These are phyloP conservation scores for Hydrangea macrophylla DNA, from an alignment of 148 eudicot species.

Conservation along the genomic window DNA sequence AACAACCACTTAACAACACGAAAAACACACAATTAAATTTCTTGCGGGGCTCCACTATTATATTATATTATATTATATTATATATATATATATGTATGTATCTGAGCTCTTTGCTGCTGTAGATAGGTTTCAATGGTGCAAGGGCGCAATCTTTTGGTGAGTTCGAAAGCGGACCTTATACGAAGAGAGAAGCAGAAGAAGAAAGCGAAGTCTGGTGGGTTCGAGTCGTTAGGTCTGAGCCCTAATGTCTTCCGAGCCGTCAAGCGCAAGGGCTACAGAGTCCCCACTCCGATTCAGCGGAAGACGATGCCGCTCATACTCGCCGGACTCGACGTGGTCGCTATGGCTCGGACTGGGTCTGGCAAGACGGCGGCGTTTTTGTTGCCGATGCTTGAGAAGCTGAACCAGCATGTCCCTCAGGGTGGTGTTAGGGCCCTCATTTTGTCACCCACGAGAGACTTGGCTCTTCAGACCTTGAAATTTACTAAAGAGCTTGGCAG, in stretches of 20 bases:
- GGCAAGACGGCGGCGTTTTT: constrained; percentile 97
- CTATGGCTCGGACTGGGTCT: constrained; percentile 97
- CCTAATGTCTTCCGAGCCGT: constrained; percentile 53
- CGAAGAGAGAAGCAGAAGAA: constrained; percentile 44
- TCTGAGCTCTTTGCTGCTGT: too few species aligned
- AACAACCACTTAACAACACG: too few species aligned
- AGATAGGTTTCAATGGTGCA: constrained; percentile 24
- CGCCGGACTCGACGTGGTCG: constrained; percentile 80
- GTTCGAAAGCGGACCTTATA: constrained; percentile 57
- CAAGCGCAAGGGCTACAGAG: constrained; percentile 77
- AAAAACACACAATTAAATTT: too few species aligned
- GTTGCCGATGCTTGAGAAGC: constrained; percentile 85
- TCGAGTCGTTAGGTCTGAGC: constrained; percentile 64
- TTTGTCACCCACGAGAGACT: constrained; percentile 79
- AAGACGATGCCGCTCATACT: constrained; percentile 89
- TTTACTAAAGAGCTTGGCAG: constrained; percentile 72
- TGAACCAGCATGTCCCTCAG: constrained; percentile 70
- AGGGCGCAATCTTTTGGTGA: constrained; percentile 30
- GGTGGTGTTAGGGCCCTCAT: constrained; percentile 80
- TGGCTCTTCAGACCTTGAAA: constrained; percentile 88
- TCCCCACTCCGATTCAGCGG: constrained; percentile 94
- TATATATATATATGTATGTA: too few species aligned
- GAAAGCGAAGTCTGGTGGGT: constrained; percentile 90
- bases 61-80: too few species aligned
- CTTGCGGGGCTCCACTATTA: too few species aligned